Evolutionary conservation across 1,284 basidiomycete genomes (phyloP).

Genomic region (Phellinidium pouzarii): DNA sequence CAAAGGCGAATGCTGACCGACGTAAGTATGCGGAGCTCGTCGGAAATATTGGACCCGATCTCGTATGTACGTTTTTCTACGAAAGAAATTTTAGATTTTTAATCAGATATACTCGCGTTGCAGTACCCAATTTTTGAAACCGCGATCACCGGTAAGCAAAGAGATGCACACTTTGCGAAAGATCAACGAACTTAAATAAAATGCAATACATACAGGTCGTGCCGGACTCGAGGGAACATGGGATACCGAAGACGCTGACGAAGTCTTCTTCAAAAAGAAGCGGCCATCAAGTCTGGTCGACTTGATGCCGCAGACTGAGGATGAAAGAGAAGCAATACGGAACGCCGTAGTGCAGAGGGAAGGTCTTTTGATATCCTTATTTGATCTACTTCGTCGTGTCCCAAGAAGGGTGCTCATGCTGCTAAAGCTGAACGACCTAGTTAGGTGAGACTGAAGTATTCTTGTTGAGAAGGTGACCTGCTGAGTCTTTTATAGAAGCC

Average conservation of each 20-base stretch:
- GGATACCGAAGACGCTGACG: constrained; percentile 34
- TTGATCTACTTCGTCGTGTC: constrained; percentile 77
- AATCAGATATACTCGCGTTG: not conserved
- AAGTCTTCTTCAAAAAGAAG: constrained; percentile 33
- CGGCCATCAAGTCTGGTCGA: constrained; percentile 74
- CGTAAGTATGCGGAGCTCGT: constrained; percentile 83
- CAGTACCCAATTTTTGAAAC: constrained; percentile 85
- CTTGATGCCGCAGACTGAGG: constrained; percentile 55
- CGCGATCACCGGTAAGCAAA: constrained; percentile 58
- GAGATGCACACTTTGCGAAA: not conserved
- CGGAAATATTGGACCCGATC: constrained; percentile 82
- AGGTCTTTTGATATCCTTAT: constrained; percentile 75
- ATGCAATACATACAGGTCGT: constrained; percentile 34
- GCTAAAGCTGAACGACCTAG: constrained; percentile 79
- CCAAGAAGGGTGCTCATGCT: constrained; percentile 86
- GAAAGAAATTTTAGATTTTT: not conserved
- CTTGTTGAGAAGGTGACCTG: not conserved
- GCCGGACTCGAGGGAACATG: constrained; percentile 55
- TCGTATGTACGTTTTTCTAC: constrained; percentile 43
- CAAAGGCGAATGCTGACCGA: constrained; percentile 57
- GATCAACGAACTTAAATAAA: not conserved
- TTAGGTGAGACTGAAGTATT: constrained; percentile 42
- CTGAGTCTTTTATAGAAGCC: constrained; percentile 37
- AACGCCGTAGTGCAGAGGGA: constrained; percentile 76
- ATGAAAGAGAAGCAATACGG: constrained; percentile 73